Evolutionary conservation across 2,329 filamentous ascomycete genomes (phyloP), one percentile per base, ranked within the genome.

Genomic region (Pseudofabraea citricarpa): DNA sequence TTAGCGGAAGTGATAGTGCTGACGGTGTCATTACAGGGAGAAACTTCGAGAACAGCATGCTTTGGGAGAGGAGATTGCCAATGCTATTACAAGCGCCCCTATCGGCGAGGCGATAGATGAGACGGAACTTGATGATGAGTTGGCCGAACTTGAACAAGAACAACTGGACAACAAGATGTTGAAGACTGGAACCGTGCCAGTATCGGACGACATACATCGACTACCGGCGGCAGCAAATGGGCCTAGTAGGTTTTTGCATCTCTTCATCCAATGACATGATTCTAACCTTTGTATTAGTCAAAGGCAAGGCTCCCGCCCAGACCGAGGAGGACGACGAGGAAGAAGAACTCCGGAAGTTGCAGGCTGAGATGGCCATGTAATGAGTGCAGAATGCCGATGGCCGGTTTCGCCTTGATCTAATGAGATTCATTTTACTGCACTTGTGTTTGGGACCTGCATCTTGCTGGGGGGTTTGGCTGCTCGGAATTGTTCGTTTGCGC

Each of bases 321-420:
- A 64, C 66, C 54, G 82, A 86, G 62, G 89, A 95, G 65, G 90
- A 96, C 65, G 91, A 97, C 75, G 93, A 97, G 63, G 91, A 97
- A 66, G 91, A 85, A 58, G 91, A 97, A 71, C 73, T 97, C 61
- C 81, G 85, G 67, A 96, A 93, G 70, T 68, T 98, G 56, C 90
- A 95, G 64, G 90, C 89, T 26, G 91, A 96, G 68, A 97, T 97
- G 91, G 90, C 90, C 53, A 95, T 96, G 85, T 95, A 67, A 67
- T 59, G 39, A 42, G 43, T 40, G 22, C 39, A 22, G 18, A 20
- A 26, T 33, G 36, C 13, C 40, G 45, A 44, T 47, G 41, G 38
- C 48, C 42, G 43, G 45, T 46, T 46, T 36, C 16, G 13, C 26
- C 26, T 41, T 46, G 33, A 50, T 50, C 33, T 53, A 37, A 31